Percentiles rank a stretch among this genome's conserved stretches.
phyloP scores from a whole-genome alignment of 2,329 filamentous ascomycete species.

The Colletotrichum kahawae region DNA sequence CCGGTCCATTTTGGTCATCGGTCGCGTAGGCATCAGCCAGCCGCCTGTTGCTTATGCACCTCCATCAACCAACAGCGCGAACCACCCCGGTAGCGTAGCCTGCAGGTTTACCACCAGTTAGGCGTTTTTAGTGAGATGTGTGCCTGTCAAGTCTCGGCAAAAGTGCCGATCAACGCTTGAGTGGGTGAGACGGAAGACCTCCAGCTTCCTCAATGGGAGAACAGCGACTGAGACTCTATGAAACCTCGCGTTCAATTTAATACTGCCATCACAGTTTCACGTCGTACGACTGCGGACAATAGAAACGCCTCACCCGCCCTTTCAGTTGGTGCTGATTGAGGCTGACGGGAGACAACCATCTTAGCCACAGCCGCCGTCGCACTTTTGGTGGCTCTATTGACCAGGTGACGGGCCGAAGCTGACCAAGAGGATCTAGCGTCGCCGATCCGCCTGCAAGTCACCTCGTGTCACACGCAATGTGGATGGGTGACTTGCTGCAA shows the following conservation, averaged over 20 bases:
- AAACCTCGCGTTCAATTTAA: not conserved
- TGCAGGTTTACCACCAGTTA: not conserved
- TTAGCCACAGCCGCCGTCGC: not conserved
- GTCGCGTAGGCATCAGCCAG: not conserved
- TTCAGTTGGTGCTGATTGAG: not conserved
- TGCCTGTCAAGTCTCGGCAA: not conserved
- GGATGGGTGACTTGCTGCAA: not conserved
- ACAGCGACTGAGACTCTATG: not conserved
- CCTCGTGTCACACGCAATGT: not conserved
- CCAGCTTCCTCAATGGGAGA: not conserved
- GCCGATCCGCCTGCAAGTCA: slow-evolving; percentile 11
- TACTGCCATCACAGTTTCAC: not conserved
- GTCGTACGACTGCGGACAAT: not conserved
- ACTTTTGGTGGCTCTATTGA: not conserved
- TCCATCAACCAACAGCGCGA: not conserved
- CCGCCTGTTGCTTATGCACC: not conserved
- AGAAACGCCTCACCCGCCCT: not conserved
- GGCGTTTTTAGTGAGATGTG: not conserved
- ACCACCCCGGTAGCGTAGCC: not conserved
- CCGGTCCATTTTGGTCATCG: not conserved
- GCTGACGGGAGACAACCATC: not conserved
- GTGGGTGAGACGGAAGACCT: not conserved
- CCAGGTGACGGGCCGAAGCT: not conserved
- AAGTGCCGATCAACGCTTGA: not conserved
- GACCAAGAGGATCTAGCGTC: not conserved